Evolutionary conservation across 108 stramenopile genomes (phyloP).

Genomic region (Fistulifera solaris): DNA sequence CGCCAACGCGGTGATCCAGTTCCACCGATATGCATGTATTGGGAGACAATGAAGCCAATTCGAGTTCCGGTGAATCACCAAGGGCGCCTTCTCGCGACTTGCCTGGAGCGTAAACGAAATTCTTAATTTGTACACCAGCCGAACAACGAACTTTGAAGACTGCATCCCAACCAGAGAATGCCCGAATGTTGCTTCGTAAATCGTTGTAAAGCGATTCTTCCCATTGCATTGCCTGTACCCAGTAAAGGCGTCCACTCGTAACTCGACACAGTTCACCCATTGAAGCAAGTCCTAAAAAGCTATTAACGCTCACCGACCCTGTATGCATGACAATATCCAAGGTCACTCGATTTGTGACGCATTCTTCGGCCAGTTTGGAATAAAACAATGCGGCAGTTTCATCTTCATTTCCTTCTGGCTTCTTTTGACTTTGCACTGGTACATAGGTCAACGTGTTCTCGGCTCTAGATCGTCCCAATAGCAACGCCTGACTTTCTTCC

Average conservation of each 20-base stretch:
- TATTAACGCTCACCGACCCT: constrained; percentile 24
- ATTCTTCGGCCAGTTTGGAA: constrained; percentile 31
- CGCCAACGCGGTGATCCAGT: constrained; percentile 71
- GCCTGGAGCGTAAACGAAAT: constrained; percentile 22
- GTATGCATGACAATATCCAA: constrained; percentile 64
- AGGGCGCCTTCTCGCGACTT: constrained; percentile 18
- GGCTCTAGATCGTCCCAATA: neutral
- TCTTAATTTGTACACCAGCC: constrained; percentile 54
- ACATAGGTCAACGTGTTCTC: constrained; percentile 14
- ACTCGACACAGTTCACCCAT: constrained; percentile 52
- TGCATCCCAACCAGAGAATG: constrained; percentile 40
- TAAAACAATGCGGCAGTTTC: constrained; percentile 45
- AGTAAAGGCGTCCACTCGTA: constrained; percentile 59
- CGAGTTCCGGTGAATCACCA: constrained; percentile 49
- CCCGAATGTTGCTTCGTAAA: constrained; percentile 22
- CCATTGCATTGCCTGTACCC: constrained; percentile 40
- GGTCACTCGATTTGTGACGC: constrained; percentile 34
- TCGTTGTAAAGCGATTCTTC: constrained; percentile 40
- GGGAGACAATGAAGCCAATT: constrained; percentile 44
- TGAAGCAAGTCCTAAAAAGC: constrained; percentile 70
- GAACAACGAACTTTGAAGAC: constrained; percentile 79
- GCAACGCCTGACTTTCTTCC: constrained; percentile 13
- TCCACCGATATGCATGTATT: constrained; percentile 56
- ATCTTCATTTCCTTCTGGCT: constrained; percentile 11
- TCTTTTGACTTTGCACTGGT: constrained; percentile 33